Evolutionary conservation across 345 rosid species (phyloP).

Genomic region (Citrus medica): DNA sequence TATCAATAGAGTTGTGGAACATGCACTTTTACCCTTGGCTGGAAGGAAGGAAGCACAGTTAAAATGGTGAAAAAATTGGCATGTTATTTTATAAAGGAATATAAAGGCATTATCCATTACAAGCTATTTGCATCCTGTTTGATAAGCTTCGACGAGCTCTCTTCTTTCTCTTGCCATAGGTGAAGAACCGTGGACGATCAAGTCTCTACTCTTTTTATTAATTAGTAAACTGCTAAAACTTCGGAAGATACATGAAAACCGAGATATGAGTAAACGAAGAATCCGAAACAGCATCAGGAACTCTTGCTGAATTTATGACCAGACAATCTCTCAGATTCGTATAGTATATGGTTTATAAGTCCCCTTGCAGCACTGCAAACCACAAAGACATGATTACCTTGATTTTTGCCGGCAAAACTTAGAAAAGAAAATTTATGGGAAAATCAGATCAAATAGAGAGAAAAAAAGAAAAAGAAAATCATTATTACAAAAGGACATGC

Average conservation of each 20-base stretch:
- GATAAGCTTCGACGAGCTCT: background rate
- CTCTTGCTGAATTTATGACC: slow-evolving; percentile 72
- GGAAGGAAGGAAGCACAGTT: background rate
- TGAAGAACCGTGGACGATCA: background rate
- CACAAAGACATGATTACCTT: slow-evolving; percentile 2
- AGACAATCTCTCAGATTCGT: slow-evolving; percentile 71
- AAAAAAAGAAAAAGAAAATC: background rate
- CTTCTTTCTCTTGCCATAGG: background rate
- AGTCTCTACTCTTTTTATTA: background rate
- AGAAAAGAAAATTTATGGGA: background rate
- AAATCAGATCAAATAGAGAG: background rate
- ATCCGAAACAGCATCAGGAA: slow-evolving; percentile 12
- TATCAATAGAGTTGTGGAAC: background rate
- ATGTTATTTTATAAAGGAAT: background rate
- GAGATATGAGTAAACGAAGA: background rate
- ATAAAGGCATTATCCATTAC: background rate
- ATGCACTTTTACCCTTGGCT: background rate
- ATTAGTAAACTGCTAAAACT: background rate
- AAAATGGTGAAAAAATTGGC: background rate
- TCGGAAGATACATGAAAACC: background rate
- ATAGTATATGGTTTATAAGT: slow-evolving; percentile 86
- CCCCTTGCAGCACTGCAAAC: slow-evolving; percentile 91
- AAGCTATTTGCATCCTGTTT: too few relatives aligned
- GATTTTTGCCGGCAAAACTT: background rate
- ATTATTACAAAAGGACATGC: background rate